phyloP scores from a whole-genome alignment of 2,329 filamentous ascomycete species.

The Alternaria gansuensis region DNA sequence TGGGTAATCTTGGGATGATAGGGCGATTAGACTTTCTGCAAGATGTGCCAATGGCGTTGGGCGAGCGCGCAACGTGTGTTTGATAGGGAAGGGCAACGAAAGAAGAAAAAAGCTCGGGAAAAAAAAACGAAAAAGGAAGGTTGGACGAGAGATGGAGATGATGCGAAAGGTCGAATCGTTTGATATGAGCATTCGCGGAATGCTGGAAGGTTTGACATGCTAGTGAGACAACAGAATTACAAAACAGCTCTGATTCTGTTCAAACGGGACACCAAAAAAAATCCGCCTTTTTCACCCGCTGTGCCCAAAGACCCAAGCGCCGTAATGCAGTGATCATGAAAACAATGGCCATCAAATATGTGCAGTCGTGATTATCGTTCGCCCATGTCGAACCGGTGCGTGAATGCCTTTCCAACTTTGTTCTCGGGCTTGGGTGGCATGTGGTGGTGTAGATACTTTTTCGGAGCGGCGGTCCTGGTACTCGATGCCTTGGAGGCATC shows the following conservation, averaged over 20 bases:
- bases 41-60: constrained; percentile 14
- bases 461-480: constrained; percentile 49
- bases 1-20: constrained; percentile 5
- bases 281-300: constrained; percentile 5
- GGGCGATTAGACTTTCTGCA: constrained; percentile 10
- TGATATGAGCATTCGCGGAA: constrained; percentile 9
- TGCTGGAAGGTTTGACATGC: constrained; percentile 7
- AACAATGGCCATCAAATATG: constrained; percentile 8
- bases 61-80: constrained; percentile 4
- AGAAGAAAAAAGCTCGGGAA: background rate
- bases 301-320: constrained; percentile 7
- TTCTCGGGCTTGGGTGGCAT: constrained; percentile 53
- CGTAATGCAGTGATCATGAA: constrained; percentile 10
- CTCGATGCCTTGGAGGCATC: constrained; percentile 62
- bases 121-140: background rate
- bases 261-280: background rate
- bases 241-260: constrained; percentile 1
- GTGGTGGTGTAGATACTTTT: constrained; percentile 57
- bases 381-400: constrained; percentile 54
- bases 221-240: constrained; percentile 7
- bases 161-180: constrained; percentile 7
- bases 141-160: constrained; percentile 1
- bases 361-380: constrained; percentile 36
- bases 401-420: constrained; percentile 47
- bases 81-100: background rate